A percentile compares a stretch with the other conserved stretches of the same genome.
Evolutionary conservation across 345 rosid species (phyloP).

Genomic region (Rhodomyrtus tomentosa): DNA sequence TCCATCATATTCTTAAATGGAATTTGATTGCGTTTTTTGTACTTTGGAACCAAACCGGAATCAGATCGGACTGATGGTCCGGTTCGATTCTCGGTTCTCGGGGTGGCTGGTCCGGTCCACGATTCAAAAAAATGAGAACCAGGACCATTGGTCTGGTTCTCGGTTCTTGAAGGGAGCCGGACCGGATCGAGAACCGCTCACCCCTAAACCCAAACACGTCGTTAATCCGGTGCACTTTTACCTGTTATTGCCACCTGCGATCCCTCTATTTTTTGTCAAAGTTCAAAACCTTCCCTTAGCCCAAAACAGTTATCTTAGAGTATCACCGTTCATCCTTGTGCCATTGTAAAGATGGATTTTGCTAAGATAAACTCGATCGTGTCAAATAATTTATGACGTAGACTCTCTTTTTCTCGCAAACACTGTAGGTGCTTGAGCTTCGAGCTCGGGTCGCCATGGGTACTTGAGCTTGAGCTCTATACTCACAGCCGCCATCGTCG

Average conservation of each 20-base stretch:
- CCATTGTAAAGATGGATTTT: not conserved
- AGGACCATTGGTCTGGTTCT: no score
- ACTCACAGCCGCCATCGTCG: not conserved
- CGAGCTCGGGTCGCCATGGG: not conserved
- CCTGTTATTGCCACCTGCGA: accelerated
- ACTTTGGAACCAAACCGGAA: no score
- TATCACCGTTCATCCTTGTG: not conserved
- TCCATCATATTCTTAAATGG: no score
- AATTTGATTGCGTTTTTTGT: no score
- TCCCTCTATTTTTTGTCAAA: not conserved
- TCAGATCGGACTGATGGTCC: no score
- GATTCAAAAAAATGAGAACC: no score
- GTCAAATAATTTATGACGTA: not conserved
- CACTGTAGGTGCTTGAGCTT: not conserved
- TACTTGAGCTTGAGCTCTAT: not conserved
- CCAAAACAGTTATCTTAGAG: not conserved
- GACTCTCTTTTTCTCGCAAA: not conserved
- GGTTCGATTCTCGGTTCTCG: no score
- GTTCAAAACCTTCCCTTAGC: not conserved
- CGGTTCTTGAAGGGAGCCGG: no score
- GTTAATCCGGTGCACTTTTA: not conserved
- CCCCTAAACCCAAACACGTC: no score
- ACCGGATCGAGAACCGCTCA: no score
- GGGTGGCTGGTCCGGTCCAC: no score
- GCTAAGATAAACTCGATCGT: not conserved